Conservation (phyloP, 345 rosid genomes). For the Punica granatum region DNA sequence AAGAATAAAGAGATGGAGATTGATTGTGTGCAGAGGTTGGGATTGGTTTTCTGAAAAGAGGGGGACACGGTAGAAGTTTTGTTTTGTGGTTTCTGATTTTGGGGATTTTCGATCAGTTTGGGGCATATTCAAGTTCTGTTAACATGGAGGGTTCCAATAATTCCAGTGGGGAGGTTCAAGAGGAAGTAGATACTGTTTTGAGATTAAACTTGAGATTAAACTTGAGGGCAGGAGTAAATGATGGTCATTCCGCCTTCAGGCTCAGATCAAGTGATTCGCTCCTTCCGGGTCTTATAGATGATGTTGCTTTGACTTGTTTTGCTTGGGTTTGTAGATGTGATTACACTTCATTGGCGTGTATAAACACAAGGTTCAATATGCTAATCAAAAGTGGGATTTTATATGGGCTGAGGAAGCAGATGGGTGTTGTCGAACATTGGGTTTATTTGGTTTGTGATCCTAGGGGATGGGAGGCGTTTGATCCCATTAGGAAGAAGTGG, state of each 20-base stretch:
- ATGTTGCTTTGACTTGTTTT: conserved; percentile 60
- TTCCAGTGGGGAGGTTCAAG: conserved; percentile 26
- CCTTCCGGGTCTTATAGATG: conserved; percentile 74
- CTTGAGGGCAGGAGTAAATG: conserved; percentile 34
- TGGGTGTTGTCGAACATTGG: conserved; percentile 50
- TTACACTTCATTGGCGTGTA: conserved; percentile 42
- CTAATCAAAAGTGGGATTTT: conserved; percentile 40
- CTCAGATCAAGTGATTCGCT: conserved; percentile 56
- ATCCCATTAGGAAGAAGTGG: conserved; percentile 54
- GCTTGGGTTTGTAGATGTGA: conserved; percentile 58
- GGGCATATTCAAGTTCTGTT: no score
- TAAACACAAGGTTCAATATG: conserved; percentile 50
- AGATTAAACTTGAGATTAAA: conserved; percentile 16
- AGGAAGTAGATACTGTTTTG: conserved; percentile 19
- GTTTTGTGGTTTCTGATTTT: conserved; percentile 19
- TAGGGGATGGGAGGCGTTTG: conserved; percentile 73
- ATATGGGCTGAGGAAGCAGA: conserved; percentile 50
- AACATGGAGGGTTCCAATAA: conserved; percentile 20
- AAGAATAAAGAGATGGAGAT: conserved; percentile 25
- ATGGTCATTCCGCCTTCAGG: conserved; percentile 33
- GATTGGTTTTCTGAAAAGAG: conserved; percentile 17
- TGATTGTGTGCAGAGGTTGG: conserved; percentile 24
- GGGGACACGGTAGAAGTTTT: conserved; percentile 7
- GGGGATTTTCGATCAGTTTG: conserved; percentile 6
- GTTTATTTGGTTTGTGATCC: conserved; percentile 72